These are phyloP conservation scores for Coleophoma eucalyptorum DNA, from an alignment of 2,329 filamentous ascomycete species.

Conservation along the genomic window DNA sequence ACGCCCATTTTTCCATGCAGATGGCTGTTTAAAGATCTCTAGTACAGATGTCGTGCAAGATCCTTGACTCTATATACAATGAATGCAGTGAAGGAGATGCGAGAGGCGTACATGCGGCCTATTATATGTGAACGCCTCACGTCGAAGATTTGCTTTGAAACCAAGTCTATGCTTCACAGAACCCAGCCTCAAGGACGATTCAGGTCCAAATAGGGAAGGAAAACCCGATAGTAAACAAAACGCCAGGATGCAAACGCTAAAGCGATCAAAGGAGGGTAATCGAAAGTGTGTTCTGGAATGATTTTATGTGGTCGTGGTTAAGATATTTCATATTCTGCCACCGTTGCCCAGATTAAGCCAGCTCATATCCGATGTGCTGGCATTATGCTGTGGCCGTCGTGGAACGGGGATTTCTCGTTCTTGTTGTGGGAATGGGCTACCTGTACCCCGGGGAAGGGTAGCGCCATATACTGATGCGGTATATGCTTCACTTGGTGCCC, in stretches of 20 bases:
- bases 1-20: too few relatives aligned
- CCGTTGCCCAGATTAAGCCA: constrained; percentile 66
- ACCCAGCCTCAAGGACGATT: not conserved
- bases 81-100: too few relatives aligned
- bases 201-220: not conserved
- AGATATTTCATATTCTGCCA: constrained; percentile 15
- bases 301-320: not conserved
- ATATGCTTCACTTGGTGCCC: constrained; percentile 50
- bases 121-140: too few relatives aligned
- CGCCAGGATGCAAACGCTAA: constrained; percentile 1
- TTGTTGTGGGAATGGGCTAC: constrained; percentile 15
- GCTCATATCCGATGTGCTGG: constrained; percentile 63
- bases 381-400: not conserved
- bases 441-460: constrained; percentile 30
- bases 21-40: too few relatives aligned
- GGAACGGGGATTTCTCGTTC: constrained; percentile 14
- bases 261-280: not conserved
- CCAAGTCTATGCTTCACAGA: not conserved
- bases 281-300: constrained; percentile 4
- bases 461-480: constrained; percentile 40
- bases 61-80: too few relatives aligned
- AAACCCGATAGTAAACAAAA: not conserved
- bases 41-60: too few relatives aligned
- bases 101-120: too few relatives aligned
- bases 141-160: too few relatives aligned